Base-by-base conservation (phyloP, 331 rosid genomes). In the Erythrophleum ivorense region DNA sequence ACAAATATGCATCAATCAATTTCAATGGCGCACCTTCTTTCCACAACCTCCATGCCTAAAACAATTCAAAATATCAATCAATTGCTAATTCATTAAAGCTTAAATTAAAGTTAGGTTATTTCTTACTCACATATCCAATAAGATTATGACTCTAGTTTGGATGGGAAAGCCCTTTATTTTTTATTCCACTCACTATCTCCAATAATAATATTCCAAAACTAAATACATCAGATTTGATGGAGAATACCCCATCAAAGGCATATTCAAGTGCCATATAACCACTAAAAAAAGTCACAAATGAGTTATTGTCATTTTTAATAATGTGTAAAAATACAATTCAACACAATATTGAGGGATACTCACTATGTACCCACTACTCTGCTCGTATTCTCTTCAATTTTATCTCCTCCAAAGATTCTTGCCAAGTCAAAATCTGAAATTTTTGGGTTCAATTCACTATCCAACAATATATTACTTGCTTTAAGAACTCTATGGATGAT, bases 371-470 rank as follows among this genome's bases (percentile, higher is more conserved):
- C 86, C 6, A 78, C 81, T 6, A 90, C 83, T 67, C 76, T 81
- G 1, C 31, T 80, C 18, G 91, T 88, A 38, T 63, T 84, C 6
- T 78, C 85, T 80, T 84, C 80, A 1, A 62, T 69, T 9, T 84
- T 76, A 66, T 82, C 82, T 64, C 82, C n/a, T 60, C 41, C 76
- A 60, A 60, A 60, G 1, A 12, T 36, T 66, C 80, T 75, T 21
- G 89, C 89, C 76, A 90, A 5, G 8, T 87, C 90, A 60, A 60
- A 60, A 38, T 90, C 91, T 4, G 87, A 86, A 15, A 90, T 82
- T 78, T 90, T 90, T 9, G 86, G 83, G 2, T 84, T 90, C 82
- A 86, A 63, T 3, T 86, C 66, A 10, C 15, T 33, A 55, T 90
- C 91, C 19, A 87, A 71, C 78, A 90, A 84, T 13, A n/a, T n/a